phyloP scores from a whole-genome alignment of 1,284 basidiomycete genomes.

The Ceratobasidium sp. region DNA sequence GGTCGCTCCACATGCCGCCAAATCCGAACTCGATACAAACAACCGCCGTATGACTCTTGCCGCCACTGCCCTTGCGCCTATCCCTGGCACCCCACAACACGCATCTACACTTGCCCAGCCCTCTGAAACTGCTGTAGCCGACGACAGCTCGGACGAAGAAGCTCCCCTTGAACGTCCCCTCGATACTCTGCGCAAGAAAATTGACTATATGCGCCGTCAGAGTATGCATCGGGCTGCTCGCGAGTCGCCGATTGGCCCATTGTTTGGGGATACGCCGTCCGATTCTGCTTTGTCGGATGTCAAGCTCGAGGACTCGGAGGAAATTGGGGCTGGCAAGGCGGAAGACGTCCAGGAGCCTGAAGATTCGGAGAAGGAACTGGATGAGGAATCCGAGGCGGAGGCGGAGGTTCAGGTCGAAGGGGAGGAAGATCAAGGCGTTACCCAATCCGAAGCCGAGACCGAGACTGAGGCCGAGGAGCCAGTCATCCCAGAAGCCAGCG shows the following conservation, averaged over 20 bases:
- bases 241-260: constrained; percentile 28
- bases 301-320: constrained; percentile 42
- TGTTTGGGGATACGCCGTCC: constrained; percentile 14
- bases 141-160: constrained; percentile 38
- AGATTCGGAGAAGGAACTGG: constrained; percentile 27
- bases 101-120: constrained; percentile 19
- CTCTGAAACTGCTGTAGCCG: constrained; percentile 1
- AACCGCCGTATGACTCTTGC: constrained; percentile 41
- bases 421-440: neutral
- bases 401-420: constrained; percentile 12
- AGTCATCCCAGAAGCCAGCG: neutral
- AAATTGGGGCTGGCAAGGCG: neutral
- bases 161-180: constrained; percentile 11
- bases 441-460: constrained; percentile 12
- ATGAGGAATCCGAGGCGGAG: constrained; percentile 21
- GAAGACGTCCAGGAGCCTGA: constrained; percentile 12
- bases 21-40: constrained; percentile 36
- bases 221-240: constrained; percentile 43
- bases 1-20: constrained; percentile 23
- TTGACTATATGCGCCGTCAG: constrained; percentile 45
- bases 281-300: neutral
- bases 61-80: neutral
- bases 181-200: constrained; percentile 37
- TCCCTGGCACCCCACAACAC: constrained; percentile 25
- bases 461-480: constrained; percentile 2